Conservation (phyloP, 208 protist species). For the Wallacemonas sp. region DNA sequence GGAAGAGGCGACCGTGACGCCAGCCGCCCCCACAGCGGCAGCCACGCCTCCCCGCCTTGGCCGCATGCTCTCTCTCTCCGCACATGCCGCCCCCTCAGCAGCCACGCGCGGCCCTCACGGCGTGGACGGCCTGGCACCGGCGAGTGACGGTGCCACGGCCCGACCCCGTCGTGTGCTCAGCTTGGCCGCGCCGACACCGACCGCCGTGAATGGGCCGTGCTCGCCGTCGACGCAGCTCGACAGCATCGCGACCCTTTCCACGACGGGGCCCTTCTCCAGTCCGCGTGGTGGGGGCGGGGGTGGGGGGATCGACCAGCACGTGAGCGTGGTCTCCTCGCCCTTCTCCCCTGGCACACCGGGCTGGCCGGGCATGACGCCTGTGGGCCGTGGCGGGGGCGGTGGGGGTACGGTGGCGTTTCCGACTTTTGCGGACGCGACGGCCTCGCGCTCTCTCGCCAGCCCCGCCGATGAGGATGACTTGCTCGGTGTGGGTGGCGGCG, state of each 20-base stretch:
- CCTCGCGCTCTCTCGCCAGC: not conserved
- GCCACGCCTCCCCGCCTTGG: no score
- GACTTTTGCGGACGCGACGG: not conserved
- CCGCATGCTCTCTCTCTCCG: not conserved
- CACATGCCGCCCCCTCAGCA: not conserved
- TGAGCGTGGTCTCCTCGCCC: constrained; percentile 1
- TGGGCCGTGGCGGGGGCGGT: not conserved
- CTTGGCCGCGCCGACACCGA: not conserved
- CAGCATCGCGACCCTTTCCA: constrained; percentile 8
- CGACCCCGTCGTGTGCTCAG: not conserved
- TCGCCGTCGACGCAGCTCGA: constrained; percentile 7
- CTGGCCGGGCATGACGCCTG: constrained; percentile 4
- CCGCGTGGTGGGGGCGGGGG: not conserved
- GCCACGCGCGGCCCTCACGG: no score
- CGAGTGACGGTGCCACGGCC: no score
- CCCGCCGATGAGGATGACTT: constrained; percentile 9
- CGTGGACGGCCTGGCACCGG: no score
- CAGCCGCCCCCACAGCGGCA: not conserved
- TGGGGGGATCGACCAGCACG: not conserved
- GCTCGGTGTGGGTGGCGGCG: constrained; percentile 1
- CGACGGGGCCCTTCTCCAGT: not conserved
- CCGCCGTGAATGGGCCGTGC: not conserved
- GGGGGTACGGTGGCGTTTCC: not conserved
- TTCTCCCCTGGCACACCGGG: constrained; percentile 10
- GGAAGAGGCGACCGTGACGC: not conserved